phyloP scores from a whole-genome alignment of 768 basidiomycete species.

The Suillus subluteus region DNA sequence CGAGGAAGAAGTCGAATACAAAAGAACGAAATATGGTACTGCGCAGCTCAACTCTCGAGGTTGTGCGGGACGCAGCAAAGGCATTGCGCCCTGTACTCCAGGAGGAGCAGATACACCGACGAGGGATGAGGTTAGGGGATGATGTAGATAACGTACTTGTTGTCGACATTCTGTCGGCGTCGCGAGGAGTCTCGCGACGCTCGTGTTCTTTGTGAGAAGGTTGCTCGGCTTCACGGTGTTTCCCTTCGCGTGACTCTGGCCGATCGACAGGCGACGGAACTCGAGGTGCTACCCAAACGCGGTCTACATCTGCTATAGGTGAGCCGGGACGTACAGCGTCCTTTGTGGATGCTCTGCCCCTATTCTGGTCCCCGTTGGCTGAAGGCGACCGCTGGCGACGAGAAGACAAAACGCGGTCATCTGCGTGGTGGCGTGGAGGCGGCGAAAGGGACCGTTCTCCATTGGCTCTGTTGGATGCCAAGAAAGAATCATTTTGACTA shows the following conservation, averaged over 20 bases:
- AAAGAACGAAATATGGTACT: conserved; percentile 34
- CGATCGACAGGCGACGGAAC: conserved; percentile 12
- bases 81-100: conserved; percentile 38
- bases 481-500: conserved; percentile 26
- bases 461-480: conserved; percentile 26
- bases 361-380: conserved; percentile 27
- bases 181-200: conserved; percentile 30
- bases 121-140: conserved; percentile 39
- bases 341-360: conserved; percentile 6
- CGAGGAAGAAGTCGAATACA: conserved; percentile 41
- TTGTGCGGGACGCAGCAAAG: conserved; percentile 44
- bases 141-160: conserved; percentile 53
- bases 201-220: conserved; percentile 20
- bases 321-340: conserved; percentile 9
- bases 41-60: conserved; percentile 49
- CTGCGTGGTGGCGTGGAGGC: conserved; percentile 29
- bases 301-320: conserved; percentile 27
- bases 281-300: conserved; percentile 24
- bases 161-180: conserved; percentile 40
- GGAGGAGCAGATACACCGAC: conserved; percentile 43
- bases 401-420: conserved; percentile 23
- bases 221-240: conserved; percentile 28
- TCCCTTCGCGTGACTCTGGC: conserved; percentile 28
- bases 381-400: conserved; percentile 29
- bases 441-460: conserved; percentile 24